Evolutionary conservation across 345 rosid genomes (phyloP).

Genomic region (Populus alba): DNA sequence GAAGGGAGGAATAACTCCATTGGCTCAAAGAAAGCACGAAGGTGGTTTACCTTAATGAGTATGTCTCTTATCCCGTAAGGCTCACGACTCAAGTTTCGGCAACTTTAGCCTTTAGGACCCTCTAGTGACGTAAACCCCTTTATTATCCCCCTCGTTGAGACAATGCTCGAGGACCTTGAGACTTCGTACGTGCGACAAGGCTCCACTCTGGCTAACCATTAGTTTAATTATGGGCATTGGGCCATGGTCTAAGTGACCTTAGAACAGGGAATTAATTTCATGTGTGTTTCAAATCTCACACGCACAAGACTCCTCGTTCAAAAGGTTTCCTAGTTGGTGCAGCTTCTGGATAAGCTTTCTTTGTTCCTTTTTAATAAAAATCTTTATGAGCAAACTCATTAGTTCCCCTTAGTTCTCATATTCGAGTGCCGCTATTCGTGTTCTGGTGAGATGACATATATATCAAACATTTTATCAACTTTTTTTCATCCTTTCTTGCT

Average conservation of each 20-base stretch:
- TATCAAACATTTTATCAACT: no score
- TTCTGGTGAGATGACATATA: not conserved
- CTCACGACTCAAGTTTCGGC: conserved; percentile 24
- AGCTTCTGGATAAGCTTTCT: no score
- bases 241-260: not conserved
- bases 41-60: conserved; percentile 31
- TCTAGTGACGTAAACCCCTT: not conserved
- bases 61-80: conserved; percentile 31
- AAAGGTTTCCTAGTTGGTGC: not conserved
- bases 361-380: not conserved
- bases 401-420: not conserved
- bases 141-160: conserved; percentile 3
- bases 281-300: not conserved
- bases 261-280: not conserved
- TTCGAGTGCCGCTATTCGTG: not conserved
- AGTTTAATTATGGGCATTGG: conserved; percentile 6
- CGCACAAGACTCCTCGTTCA: not conserved
- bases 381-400: not conserved
- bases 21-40: conserved; percentile 20
- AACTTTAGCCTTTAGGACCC: not conserved
- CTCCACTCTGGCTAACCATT: conserved; percentile 17
- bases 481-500: no score
- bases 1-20: conserved; percentile 3
- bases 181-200: conserved; percentile 8
- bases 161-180: conserved; percentile 1